These are phyloP conservation scores for Haematococcus lacustris DNA, from an alignment of 139 green algal genomes.

Conservation along the genomic window DNA sequence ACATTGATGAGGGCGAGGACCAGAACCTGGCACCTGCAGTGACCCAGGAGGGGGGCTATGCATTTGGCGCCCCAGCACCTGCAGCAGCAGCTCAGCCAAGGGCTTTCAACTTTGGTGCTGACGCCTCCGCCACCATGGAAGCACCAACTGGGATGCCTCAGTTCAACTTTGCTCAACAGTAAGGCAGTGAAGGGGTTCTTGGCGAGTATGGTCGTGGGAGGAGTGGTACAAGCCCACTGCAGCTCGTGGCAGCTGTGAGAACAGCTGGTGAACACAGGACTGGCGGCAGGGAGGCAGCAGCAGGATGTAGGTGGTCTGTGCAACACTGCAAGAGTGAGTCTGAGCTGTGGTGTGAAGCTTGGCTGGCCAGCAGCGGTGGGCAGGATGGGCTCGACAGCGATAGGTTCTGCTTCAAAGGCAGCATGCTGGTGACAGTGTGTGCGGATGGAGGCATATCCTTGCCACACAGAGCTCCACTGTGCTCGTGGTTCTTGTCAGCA, in stretches of 20 bases:
- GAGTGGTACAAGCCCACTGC: neutral
- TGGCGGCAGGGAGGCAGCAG: no score
- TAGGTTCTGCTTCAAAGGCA: no score
- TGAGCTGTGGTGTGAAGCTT: no score
- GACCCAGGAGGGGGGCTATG: constrained; percentile 7
- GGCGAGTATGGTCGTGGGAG: neutral
- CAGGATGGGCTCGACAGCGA: no score
- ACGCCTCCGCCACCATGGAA: neutral
- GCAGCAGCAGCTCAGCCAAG: neutral
- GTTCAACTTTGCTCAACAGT: constrained; percentile 2
- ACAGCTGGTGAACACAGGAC: no score
- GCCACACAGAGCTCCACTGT: no score
- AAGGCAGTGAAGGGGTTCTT: neutral
- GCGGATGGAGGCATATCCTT: no score
- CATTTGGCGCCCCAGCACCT: constrained; percentile 14
- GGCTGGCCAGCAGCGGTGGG: no score
- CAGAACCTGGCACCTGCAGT: constrained; percentile 83
- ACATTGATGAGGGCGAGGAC: constrained; percentile 92
- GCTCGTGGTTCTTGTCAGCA: no score
- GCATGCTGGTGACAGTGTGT: no score
- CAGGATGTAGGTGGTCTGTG: no score
- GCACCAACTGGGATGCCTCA: neutral
- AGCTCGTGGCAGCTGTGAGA: neutral
- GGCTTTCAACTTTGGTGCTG: constrained; percentile 13
- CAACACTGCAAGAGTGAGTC: no score